Conservation (phyloP, 2,329 filamentous ascomycete species). For the Phymatotrichopsis omnivora region DNA sequence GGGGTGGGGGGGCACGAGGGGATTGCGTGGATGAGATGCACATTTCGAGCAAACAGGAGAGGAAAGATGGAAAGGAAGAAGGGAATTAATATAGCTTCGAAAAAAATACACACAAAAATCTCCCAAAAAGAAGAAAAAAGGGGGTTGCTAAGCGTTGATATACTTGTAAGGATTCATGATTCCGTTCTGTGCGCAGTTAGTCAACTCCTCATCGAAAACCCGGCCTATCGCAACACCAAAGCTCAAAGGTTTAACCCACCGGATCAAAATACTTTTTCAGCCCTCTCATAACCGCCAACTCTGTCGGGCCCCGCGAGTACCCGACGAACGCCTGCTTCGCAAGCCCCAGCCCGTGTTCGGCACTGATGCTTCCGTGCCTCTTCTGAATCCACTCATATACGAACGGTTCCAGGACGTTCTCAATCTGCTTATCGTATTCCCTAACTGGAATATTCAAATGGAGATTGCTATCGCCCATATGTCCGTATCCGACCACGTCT, state of each 20-base stretch:
- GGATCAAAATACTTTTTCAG: conserved; percentile 87
- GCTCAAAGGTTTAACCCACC: conserved; percentile 1
- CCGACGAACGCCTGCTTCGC: conserved; percentile 94
- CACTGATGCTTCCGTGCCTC: conserved; percentile 85
- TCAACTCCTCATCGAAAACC: neutral
- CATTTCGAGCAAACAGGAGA: too few relatives aligned
- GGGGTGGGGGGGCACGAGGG: too few relatives aligned
- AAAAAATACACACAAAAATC: neutral
- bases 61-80: too few relatives aligned
- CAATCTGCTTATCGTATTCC: conserved; percentile 75
- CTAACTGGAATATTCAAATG: conserved; percentile 83
- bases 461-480: conserved; percentile 95
- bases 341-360: conserved; percentile 86
- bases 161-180: conserved; percentile 99
- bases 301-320: conserved; percentile 80
- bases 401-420: conserved; percentile 81
- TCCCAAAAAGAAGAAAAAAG: neutral
- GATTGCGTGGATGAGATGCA: too few relatives aligned
- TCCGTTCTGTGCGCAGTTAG: conserved; percentile 56
- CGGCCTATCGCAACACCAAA: neutral
- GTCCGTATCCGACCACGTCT: conserved; percentile 88
- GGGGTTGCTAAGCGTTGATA: conserved; percentile 42
- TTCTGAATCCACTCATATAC: conserved; percentile 95
- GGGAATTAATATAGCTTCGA: neutral
- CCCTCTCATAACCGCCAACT: conserved; percentile 86